phyloP scores from a whole-genome alignment of 1,139 yeast species.

The Pichia sp. region DNA sequence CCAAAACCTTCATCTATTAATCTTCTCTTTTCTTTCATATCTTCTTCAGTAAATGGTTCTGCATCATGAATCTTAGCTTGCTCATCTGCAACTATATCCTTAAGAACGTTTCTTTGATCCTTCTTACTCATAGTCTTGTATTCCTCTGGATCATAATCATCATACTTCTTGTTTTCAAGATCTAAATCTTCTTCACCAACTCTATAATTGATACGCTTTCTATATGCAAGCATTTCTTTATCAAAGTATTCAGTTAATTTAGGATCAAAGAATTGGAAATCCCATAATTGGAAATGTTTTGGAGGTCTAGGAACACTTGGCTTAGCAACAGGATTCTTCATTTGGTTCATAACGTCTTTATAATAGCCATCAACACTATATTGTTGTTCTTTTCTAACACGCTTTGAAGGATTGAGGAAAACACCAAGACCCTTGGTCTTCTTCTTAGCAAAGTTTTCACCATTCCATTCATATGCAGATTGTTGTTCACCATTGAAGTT shows the following conservation, averaged over 20 bases:
- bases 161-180: constrained; percentile 47
- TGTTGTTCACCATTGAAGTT: constrained; percentile 72
- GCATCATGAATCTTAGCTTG: constrained; percentile 71
- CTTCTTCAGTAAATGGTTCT: constrained; percentile 75
- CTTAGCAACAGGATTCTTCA: constrained; percentile 37
- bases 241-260: constrained; percentile 64
- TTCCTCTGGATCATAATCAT: constrained; percentile 41
- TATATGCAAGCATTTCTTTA: constrained; percentile 75
- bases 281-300: constrained; percentile 68
- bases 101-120: constrained; percentile 37
- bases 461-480: constrained; percentile 97
- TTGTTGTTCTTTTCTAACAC: constrained; percentile 88
- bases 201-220: constrained; percentile 69
- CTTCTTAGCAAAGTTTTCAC: constrained; percentile 83
- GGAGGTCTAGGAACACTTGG: constrained; percentile 68
- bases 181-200: constrained; percentile 47
- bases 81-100: constrained; percentile 47
- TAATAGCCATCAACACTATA: constrained; percentile 88
- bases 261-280: constrained; percentile 84
- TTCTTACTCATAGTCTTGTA: constrained; percentile 39
- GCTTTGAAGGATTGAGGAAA: constrained; percentile 87
- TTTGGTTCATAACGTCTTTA: constrained; percentile 65
- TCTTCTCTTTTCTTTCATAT: constrained; percentile 58
- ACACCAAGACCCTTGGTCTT: constrained; percentile 48
- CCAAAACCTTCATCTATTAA: constrained; percentile 67